Conservation (phyloP, 768 basidiomycete species). For the Leccinum variicolor region DNA sequence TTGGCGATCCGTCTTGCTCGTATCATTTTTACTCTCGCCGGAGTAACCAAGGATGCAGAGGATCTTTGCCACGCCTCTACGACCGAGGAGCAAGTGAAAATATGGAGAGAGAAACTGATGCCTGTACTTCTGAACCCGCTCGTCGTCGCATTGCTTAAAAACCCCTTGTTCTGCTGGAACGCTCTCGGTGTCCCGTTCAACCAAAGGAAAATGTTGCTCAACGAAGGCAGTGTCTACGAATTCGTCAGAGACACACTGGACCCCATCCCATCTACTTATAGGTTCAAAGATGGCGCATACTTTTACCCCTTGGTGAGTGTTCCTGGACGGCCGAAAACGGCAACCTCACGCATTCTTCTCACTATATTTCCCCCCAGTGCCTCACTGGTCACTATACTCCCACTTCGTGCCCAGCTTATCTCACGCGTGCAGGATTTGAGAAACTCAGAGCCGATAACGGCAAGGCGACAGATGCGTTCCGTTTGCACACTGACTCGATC, state of each 20-base stretch:
- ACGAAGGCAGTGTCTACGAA: conserved; percentile 47
- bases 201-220: conserved; percentile 58
- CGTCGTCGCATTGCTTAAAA: conserved; percentile 48
- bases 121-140: conserved; percentile 59
- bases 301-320: conserved; percentile 55
- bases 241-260: conserved; percentile 53
- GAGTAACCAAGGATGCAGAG: conserved; percentile 53
- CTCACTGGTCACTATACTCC: conserved; percentile 55
- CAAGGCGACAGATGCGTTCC: conserved; percentile 49
- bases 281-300: conserved; percentile 62
- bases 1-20: conserved; percentile 63
- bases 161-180: conserved; percentile 63
- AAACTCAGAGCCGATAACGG: conserved; percentile 47
- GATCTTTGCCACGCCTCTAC: conserved; percentile 53
- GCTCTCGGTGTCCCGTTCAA: conserved; percentile 74
- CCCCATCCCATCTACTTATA: conserved; percentile 42
- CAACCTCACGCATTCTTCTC: not conserved
- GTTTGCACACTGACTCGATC: conserved; percentile 71
- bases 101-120: conserved; percentile 59
- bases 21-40: conserved; percentile 56
- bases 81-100: conserved; percentile 52
- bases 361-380: conserved; percentile 17
- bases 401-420: conserved; percentile 59
- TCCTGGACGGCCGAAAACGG: not conserved
- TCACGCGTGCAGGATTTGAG: conserved; percentile 59